Evolutionary conservation across 164 flowering plant species (phyloP).

Genomic region (Liriodendron chinense): DNA sequence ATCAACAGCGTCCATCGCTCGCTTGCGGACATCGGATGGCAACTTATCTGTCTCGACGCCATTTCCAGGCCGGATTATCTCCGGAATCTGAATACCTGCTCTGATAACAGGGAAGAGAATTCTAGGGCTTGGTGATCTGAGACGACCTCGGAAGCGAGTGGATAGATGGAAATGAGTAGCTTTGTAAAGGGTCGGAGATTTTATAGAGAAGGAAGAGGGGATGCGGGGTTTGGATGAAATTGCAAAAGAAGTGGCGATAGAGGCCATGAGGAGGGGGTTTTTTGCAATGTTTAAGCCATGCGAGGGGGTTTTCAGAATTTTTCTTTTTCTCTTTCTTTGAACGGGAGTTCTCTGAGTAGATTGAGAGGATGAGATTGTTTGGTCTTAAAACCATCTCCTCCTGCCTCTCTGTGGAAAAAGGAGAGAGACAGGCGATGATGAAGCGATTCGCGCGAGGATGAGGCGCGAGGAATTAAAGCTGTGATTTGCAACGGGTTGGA

Average conservation of each 20-base stretch:
- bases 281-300: neutral
- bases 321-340: neutral
- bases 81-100: constrained; percentile 36
- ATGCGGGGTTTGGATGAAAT: constrained; percentile 25
- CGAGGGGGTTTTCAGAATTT: neutral
- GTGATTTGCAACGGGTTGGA: no score
- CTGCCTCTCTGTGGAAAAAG: no score
- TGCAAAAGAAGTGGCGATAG: constrained; percentile 43
- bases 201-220: constrained; percentile 4
- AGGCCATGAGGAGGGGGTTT: constrained; percentile 33
- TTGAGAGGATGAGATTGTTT: neutral
- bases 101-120: constrained; percentile 24
- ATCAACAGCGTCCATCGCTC: constrained; percentile 88
- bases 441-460: no score
- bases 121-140: constrained; percentile 15
- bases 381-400: no score
- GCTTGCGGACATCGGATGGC: constrained; percentile 65
- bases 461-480: no score
- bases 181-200: constrained; percentile 11
- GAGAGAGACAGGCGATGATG: no score
- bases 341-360: neutral
- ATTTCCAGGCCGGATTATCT: constrained; percentile 53
- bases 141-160: constrained; percentile 16
- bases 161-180: constrained; percentile 19
- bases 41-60: constrained; percentile 69